Base-by-base conservation (phyloP, 441 rosid genomes). In the Erodium chrysanthum region DNA sequence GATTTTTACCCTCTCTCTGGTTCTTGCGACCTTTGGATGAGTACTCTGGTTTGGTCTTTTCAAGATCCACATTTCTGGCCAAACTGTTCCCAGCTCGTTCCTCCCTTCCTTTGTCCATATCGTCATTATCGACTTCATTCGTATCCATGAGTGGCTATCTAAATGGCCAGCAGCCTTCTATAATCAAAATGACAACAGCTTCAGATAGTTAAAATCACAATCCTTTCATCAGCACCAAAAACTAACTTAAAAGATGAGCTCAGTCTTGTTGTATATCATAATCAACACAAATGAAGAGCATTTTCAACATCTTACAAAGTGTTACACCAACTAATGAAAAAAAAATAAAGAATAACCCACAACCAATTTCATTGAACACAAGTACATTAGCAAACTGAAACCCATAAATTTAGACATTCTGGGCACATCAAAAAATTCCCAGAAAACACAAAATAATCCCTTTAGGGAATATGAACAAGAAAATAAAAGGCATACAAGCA, bases 21-120 rank as follows among this genome's bases (percentile, higher is more conserved):
- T 73, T 80, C 14, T 65, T 18, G 73, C 15, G 75, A 72, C 73
- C 70, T 66, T 70, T 72, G 18, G 64, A 71, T 17, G 78, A 76
- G 65, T 74, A 79, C 64, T 76, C 79, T 0, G 81, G 40, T 0
- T 33, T 33, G 40, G 8, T 33, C 40, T 61, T 70, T 64, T 70
- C 73, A 22, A 77, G 72, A 60, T 78, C 77, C 48, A 68, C 66
- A 69, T 74, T 70, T 59, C 69, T 68, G 44, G 64, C 70, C 69
- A 70, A 66, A 70, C 75, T 76, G 72, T 68, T 81, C 50, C 81
- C 74, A 40, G 73, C 78, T 21, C 68, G 71, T 65, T 86, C 84
- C 76, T 84, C 84, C 40, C 71, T 82, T 10, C 73, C 74, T 77
- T 73, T 68, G 37, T 81, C 89, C 91, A 85, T 85, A 23, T 72